Conservation (phyloP, 192 early-diverging fungal genomes). For the Coemansia sp. region DNA sequence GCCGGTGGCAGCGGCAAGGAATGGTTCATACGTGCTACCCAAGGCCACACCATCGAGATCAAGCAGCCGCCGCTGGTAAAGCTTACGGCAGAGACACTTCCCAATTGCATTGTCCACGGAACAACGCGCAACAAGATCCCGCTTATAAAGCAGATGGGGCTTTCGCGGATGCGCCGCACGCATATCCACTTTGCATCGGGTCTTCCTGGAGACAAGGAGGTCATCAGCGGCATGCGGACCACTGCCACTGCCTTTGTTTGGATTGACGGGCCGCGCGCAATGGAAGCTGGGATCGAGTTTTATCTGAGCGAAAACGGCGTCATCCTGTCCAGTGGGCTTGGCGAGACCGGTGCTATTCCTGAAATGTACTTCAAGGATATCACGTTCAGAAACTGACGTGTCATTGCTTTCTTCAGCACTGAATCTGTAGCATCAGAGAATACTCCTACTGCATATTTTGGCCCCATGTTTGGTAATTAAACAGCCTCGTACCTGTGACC, state of each 20-base stretch:
- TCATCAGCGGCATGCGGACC: constrained; percentile 77
- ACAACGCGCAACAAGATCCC: constrained; percentile 27
- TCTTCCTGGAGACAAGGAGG: constrained; percentile 61
- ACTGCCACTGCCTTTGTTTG: constrained; percentile 75
- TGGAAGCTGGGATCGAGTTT: constrained; percentile 76
- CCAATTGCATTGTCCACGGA: constrained; percentile 31
- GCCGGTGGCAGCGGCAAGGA: constrained; percentile 5
- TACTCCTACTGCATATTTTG: constrained; percentile 2
- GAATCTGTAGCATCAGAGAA: neutral
- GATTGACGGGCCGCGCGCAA: constrained; percentile 69
- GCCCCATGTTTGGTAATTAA: too few relatives aligned
- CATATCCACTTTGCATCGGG: constrained; percentile 91
- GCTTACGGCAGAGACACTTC: constrained; percentile 29
- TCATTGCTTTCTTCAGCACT: neutral
- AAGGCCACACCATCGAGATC: constrained; percentile 74
- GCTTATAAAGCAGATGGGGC: constrained; percentile 57
- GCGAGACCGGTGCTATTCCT: constrained; percentile 60
- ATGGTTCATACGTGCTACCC: constrained; percentile 80
- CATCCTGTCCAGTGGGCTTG: constrained; percentile 68
- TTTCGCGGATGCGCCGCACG: constrained; percentile 77
- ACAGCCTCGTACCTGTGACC: too few relatives aligned
- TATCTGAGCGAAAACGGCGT: constrained; percentile 79
- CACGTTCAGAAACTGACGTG: constrained; percentile 12
- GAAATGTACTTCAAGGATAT: constrained; percentile 70
- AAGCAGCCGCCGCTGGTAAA: constrained; percentile 33